These are phyloP conservation scores for Phyllosticta citribraziliensis DNA, from an alignment of 2,329 filamentous ascomycete genomes.

Conservation along the genomic window DNA sequence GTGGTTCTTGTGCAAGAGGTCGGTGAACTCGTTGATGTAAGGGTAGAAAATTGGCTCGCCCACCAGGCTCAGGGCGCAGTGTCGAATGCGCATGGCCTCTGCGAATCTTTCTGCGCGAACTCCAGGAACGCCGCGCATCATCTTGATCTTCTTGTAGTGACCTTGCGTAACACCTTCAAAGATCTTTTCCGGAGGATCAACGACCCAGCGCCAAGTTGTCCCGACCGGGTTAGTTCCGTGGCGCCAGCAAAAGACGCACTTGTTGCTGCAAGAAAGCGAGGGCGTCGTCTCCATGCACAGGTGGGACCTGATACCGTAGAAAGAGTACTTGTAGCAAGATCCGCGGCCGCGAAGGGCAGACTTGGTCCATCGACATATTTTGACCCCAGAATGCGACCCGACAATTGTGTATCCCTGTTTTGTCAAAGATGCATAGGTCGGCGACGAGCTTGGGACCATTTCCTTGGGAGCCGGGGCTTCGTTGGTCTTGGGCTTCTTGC, in stretches of 20 bases:
- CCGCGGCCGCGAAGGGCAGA: constrained; percentile 86
- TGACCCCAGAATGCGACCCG: constrained; percentile 89
- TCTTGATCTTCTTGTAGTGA: constrained; percentile 96
- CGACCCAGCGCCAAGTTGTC: constrained; percentile 93
- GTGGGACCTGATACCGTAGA: constrained; percentile 94
- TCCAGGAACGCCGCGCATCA: constrained; percentile 87
- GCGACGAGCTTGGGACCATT: constrained; percentile 88
- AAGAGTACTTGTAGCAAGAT: constrained; percentile 95
- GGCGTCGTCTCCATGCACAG: constrained; percentile 98
- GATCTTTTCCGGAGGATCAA: constrained; percentile 82
- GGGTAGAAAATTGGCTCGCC: constrained; percentile 99
- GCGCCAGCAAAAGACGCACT: constrained; percentile 98
- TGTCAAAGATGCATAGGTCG: constrained; percentile 78
- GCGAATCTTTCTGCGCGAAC: constrained; percentile 84
- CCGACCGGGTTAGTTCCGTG: constrained; percentile 96
- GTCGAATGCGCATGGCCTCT: constrained; percentile 85
- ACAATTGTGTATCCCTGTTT: constrained; percentile 97
- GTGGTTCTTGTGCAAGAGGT: constrained; percentile 70
- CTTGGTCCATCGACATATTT: constrained; percentile 98
- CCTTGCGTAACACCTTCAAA: constrained; percentile 83
- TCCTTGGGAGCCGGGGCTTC: constrained; percentile 51
- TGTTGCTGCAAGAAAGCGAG: constrained; percentile 91
- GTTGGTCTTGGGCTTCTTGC: constrained; percentile 40
- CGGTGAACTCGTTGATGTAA: constrained; percentile 85
- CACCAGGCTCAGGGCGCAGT: constrained; percentile 85